Base-by-base conservation (phyloP, 352 stramenopile species). In the Globisporangium echinulatum region DNA sequence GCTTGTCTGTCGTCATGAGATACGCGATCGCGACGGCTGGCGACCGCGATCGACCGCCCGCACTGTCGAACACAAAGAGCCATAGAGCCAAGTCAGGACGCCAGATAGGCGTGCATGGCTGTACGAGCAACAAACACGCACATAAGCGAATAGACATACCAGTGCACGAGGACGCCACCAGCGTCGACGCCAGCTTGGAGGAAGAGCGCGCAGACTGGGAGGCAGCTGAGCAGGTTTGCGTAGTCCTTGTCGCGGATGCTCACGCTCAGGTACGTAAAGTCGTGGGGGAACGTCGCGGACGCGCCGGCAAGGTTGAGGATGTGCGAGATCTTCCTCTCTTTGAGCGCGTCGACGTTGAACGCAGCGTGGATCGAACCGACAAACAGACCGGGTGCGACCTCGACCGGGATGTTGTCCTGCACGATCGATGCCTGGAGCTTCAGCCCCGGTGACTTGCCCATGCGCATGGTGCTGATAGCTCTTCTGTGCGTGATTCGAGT, bases 241-340 rank as follows among this genome's bases (percentile, higher is more conserved):
- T 94, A 85, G 56, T 96, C 88, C 58, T 96, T 96, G 69, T 97
- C 90, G 33, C 90, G 79, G 36, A 97, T 79, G 56, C 78, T 82
- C n/a, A 96, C 64, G 60, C 82, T 96, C 46, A 97, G 68, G 71
- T 97, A 97, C 17, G 80, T 92, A 56, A 97, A 97, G 19, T 85
- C 68, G 9, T 89, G 72, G 0, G 90, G 90, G 64, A 95, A 97
- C 25, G 87, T 96, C n/a, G 85, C 79, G 51, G 90, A 85, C 44
- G 71, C 79, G 38, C 87, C 88, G 0, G 88, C 85, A 11, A 94
- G 80, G 61, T 97, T 96, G 39, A 97, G 62, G 7, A 97, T 70
- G 55, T 96, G 88, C 14, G 87, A 81, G 56, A 96, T 92, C 13
- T 77, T 75, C 56, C 69, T 71, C 42, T 82, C 68, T 53, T 92